Base-by-base conservation (phyloP, 768 basidiomycete species). In the Psilocybe sp. region DNA sequence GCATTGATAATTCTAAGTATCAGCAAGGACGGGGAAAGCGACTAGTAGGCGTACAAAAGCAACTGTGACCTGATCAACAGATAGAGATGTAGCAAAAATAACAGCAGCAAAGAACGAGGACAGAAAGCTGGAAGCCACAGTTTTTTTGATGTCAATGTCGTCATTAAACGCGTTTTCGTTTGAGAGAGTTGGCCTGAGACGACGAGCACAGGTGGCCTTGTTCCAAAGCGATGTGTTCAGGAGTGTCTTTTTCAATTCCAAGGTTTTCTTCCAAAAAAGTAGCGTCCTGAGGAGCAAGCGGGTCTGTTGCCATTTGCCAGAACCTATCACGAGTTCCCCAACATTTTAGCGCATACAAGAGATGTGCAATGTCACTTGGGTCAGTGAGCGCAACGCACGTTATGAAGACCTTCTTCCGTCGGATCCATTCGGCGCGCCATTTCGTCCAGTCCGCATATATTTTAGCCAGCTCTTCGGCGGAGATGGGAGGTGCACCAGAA, bases 351-450 rank as follows among this genome's bases (percentile, higher is more conserved):
- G 45, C 11, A 15, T 11, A 32, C 11, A 11, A 6, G 14, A 3
- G 7, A n/a, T 18, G 18, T 13, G 45, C 49, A 42, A 46, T 45
- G 32, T n/a, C 23, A 39, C 40, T 54, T 36, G 38, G 43, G 38
- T 39, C 20, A 20, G 45, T 38, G 53, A 39, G 34, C 33, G 40
- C 43, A 32, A 75, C 85, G 60, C 71, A 91, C 91, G 73, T 79
- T 50, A 73, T 79, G 68, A 92, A 96, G 2, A 87, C 69, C 63
- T 89, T 93, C 61, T 78, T 81, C 48, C 93, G 76, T 18, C 78
- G 75, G 32, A 80, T 65, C 93, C 93, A 96, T 69, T 93, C 87
- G 3, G 77, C 74, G 53, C 87, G 74, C 92, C 92, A 95, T 60
- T 78, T 82, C 5, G 59, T 68, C 87, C 92, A 94, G 31, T 93